Evolutionary conservation across 306 rosid genomes (phyloP), one percentile per base, ranked within the genome.

Genomic region (Malus sylvestris): DNA sequence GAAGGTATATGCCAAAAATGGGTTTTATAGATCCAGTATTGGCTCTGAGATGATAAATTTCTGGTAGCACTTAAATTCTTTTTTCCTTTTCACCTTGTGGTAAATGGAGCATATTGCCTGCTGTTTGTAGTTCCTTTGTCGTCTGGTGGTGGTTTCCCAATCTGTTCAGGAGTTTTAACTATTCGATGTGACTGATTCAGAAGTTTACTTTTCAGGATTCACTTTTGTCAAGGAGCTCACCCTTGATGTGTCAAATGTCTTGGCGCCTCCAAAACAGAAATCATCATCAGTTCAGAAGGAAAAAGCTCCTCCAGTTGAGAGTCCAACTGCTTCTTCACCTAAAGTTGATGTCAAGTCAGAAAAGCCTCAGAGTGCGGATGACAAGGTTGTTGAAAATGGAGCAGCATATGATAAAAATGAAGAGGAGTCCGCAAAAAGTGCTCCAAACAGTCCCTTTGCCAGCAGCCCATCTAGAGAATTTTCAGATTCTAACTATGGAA

Each of bases 181-280:
- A 1, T 60, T 71, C 23, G 40, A 80, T 74, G 71, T 82, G 64
- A 68, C 68, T 83, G 71, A 75, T 38, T 38, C 0, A 38, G 42
- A 38, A 38, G 42, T 7, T 7, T 38, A 38, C 42, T 38, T 38
- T 74, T 84, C 94, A 96, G 99, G 93, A 77, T 96, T 89, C 78
- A 75, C 92, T 74, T 83, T 89, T 14, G 97, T 91, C 77, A 88
- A 91, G 86, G 98, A 96, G 86, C 91, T 93, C 82, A 93, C 97
- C 65, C 90, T 93, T 69, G 92, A 91, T 71, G 96, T 93, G 81
- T 85, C 88, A 80, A 96, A 96, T 85, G 79, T 78, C 78, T 53
- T 86, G 38, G 98, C 89, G 0, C 94, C 96, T 68, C 93, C 93
- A 42, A 93, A 83, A 65, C 90, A 89, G 83, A 96, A 91, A 80